Conservation (phyloP, 2,329 filamentous ascomycete species). For the Colletotrichum melonis region DNA sequence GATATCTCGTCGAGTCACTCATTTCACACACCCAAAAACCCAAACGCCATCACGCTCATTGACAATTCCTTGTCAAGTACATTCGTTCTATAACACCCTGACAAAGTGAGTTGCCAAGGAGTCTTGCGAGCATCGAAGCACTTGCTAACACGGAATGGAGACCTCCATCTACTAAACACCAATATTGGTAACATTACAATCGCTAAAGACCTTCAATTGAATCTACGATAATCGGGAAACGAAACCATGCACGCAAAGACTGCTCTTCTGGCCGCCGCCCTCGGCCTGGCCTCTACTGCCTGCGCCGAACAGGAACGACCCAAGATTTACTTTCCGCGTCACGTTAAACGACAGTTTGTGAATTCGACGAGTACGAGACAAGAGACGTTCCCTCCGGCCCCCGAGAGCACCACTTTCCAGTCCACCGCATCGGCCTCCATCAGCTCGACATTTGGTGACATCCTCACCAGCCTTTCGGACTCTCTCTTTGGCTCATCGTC, state of each 20-base stretch:
- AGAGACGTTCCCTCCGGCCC: conserved; percentile 39
- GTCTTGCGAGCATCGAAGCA: conserved; percentile 28
- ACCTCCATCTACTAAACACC: background rate
- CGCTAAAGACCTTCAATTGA: conserved; percentile 28
- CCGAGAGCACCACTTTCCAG: conserved; percentile 39
- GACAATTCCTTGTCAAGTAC: conserved; percentile 67
- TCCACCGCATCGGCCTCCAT: background rate
- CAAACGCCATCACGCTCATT: conserved; percentile 58
- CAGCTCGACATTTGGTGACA: conserved; percentile 23
- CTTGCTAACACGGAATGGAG: conserved; percentile 25
- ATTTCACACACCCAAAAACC: conserved; percentile 27
- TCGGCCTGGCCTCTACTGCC: conserved; percentile 60
- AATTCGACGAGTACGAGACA: conserved; percentile 55
- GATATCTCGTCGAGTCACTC: conserved; percentile 38
- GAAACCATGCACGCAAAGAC: conserved; percentile 63
- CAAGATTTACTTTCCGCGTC: conserved; percentile 68
- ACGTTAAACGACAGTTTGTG: conserved; percentile 63
- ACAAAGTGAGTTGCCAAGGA: conserved; percentile 43
- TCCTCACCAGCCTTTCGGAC: conserved; percentile 35
- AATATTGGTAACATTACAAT: conserved; percentile 30
- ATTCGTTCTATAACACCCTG: conserved; percentile 65
- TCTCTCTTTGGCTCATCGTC: conserved; percentile 35
- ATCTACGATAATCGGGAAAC: conserved; percentile 14
- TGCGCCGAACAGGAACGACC: conserved; percentile 58
- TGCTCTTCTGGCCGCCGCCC: conserved; percentile 57